Evolutionary conservation across 768 basidiomycete species (phyloP), one percentile per base, ranked within the genome.

Genomic region (Nidularia pulvinata): DNA sequence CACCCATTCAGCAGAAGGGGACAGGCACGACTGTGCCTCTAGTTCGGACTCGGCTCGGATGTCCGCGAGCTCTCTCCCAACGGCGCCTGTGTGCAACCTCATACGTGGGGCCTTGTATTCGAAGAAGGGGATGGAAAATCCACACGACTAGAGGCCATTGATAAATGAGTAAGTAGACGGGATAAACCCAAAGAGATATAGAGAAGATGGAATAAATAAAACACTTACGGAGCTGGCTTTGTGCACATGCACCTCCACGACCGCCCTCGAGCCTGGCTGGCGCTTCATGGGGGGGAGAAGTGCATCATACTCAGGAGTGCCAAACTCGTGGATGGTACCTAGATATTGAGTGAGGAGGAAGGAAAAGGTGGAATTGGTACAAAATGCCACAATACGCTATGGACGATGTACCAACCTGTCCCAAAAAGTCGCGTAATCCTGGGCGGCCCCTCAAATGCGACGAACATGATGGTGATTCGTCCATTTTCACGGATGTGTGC

Each of bases 401-500:
- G 1, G 25, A 25, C 25, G 25, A 25, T 25, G 4, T 33, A n/a
- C 16, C 35, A 36, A 9, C 46, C 10, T 30, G 11, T 46, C 30
- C n/a, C 30, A 30, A 52, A 46, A 16, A 47, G 7, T 2, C 11
- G 7, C 4, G 16, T 5, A 45, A 51, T 22, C 7, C 30, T 6
- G 6, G 33, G 16, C 19, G 80, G 77, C 2, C 84, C 85, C 39
- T 82, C 78, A 47, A 87, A 86, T 0, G 83, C 83, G 53, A 70
- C 72, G 67, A 88, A 86, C 64, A 87, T 64, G 53, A 87, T 69
- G 0, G 85, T 86, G 33, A 88, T 77, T n/a, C 86, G 69, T 1
- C 77, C 80, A 57, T 88, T 88, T 53, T 87, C 84, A 14, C 79
- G 73, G 33, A 86, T 48, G 56, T 87, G 85, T 1, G 85, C 70